phyloP scores from a whole-genome alignment of 495 filamentous ascomycete species.

The Lepidopterella palustris region DNA sequence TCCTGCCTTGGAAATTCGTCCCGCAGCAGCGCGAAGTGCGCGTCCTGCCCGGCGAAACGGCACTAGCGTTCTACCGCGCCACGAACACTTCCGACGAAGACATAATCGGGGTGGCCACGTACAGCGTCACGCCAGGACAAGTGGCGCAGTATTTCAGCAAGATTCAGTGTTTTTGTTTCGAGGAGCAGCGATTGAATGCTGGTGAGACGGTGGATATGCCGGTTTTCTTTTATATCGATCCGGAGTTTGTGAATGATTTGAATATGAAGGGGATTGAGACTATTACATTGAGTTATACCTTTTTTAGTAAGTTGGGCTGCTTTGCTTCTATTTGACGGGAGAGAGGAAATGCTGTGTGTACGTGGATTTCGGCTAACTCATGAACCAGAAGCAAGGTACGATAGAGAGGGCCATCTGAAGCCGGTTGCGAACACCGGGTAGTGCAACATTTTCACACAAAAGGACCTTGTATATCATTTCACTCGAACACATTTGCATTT shows the following conservation, averaged over 20 bases:
- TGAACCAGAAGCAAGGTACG: constrained; percentile 37
- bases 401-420: constrained; percentile 38
- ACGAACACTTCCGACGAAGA: constrained; percentile 82
- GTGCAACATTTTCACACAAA: not conserved
- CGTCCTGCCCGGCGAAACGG: constrained; percentile 92
- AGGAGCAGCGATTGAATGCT: constrained; percentile 88
- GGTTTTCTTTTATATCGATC: constrained; percentile 98
- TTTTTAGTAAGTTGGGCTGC: constrained; percentile 72
- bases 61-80: constrained; percentile 95
- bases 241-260: constrained; percentile 84
- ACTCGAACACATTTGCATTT: not conserved
- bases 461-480: not conserved
- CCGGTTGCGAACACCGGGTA: constrained; percentile 30
- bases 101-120: constrained; percentile 97
- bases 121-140: constrained; percentile 92
- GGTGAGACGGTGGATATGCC: constrained; percentile 99
- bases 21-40: constrained; percentile 96
- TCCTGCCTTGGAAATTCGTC: constrained; percentile 93
- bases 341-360: not conserved
- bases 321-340: not conserved
- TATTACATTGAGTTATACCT: constrained; percentile 93
- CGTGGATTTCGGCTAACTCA: not conserved
- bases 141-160: constrained; percentile 98
- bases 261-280: constrained; percentile 91
- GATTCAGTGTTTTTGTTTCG: constrained; percentile 99